Base-by-base conservation (phyloP, 257 asterid genomes). In the Salvia hispanica region DNA sequence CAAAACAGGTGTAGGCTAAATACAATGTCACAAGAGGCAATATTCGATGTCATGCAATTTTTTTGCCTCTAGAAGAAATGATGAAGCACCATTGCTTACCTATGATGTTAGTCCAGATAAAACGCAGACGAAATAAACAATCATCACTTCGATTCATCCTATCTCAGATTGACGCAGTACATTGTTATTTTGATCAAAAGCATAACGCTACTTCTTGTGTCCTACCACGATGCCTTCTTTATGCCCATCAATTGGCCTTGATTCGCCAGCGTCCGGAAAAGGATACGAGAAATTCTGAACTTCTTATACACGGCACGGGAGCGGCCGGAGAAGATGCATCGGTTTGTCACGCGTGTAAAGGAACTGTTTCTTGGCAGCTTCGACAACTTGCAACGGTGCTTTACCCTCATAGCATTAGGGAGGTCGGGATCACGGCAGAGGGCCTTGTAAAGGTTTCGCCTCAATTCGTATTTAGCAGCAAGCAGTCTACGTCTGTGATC, bases 371-470 rank as follows among this genome's bases (percentile, higher is more conserved):
- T 60, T n/a, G 74, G 69, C 52, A 70, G 48, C 46, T 40, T 31
- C 12, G 74, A 50, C 74, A 70, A 53, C 62, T 43, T 70, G n/a
- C n/a, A 8, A 13, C 68, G 68, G 6, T 18, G 6, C 42, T 70
- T 50, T 3, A 37, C 48, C 62, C 68, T 44, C 68, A 70, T 9
- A 50, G 15, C 69, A 50, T 3, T 51, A 13, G 74, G 74, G 28
- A 70, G 69, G 3, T 51, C 45, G 15, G 69, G 69, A 39, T 70
- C 74, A 5, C 56, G 50, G 9, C 45, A 60, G 31, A 70, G 59
- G 54, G 74, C 68, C 47, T 70, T 70, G 8, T 60, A 60, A 21
- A 70, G 67, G 36, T 60, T 70, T n/a, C 74, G 62, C 58, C 52
- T 70, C 46, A 61, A 39, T 25, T 70, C 69, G 51, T 60, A 60